Evolutionary conservation across 2,329 filamentous ascomycete species (phyloP), one percentile per base, ranked within the genome.

Genomic region (Byssochlamys sp.): DNA sequence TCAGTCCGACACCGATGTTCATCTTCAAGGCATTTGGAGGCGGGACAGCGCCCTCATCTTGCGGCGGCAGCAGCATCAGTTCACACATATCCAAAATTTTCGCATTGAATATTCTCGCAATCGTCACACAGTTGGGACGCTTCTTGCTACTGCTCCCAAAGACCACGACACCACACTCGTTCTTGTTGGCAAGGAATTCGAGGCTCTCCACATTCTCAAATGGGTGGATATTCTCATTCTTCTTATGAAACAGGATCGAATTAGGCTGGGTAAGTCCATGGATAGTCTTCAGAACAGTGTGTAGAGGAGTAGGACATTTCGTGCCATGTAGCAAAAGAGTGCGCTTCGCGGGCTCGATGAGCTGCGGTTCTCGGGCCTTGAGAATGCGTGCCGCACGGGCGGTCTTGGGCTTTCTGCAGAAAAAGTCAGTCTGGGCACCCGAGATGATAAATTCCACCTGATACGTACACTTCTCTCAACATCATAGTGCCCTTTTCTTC

Each of bases 171-270:
- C 86, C 88, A 68, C 89, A 86, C 73, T 99, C 94, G 77, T 99
- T 99, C 80, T 97, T 99, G 71, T 91, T 86, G 61, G 88, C 87
- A 79, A 99, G 91, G 79, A 99, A 99, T 76, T 96, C 90, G 64
- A 97, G 83, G 55, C 88, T 92, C 28, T 87, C 80, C 62, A 88
- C 78, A 72, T 95, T 91, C 74, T 96, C 92, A 74, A 99, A 99
- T 1, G 94, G 94, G 74, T 94, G 91, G 67, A 96, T 88, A 65
- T 76, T 76, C 60, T 85, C 81, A 75, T 99, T 99, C 80, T 97
- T 97, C 83, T 97, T 99, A 75, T 85, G 89, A 78, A 99, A 96
- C 65, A 91, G 91, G 74, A 95, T 87, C 62, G 87, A 86, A 60
- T 92, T 81, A 2, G 91, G 91, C 68, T 88, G 86, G 67, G 92